phyloP scores from a whole-genome alignment of 2,329 filamentous ascomycete genomes.

The Hysterium pulicare region DNA sequence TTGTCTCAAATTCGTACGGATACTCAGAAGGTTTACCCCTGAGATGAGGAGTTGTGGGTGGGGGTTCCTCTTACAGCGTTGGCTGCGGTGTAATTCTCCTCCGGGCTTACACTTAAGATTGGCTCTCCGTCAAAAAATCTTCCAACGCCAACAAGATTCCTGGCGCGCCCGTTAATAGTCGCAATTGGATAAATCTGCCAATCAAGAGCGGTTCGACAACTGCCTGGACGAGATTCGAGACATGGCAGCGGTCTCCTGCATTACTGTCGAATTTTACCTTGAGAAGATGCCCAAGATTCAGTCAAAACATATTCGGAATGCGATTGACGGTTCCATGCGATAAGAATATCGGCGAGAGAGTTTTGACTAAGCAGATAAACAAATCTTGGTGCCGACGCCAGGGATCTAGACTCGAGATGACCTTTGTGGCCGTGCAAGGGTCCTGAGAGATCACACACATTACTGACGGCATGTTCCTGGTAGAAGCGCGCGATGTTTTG shows the following conservation, averaged over 20 bases:
- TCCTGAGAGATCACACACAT: constrained; percentile 12
- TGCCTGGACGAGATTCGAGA: constrained; percentile 16
- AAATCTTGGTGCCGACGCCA: too few relatives aligned
- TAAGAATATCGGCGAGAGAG: too few relatives aligned
- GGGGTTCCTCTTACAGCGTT: constrained; percentile 9
- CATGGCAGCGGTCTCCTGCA: constrained; percentile 15
- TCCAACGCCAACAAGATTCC: constrained; percentile 10
- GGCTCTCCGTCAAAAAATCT: constrained; percentile 12
- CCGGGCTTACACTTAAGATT: constrained; percentile 28
- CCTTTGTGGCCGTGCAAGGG: constrained; percentile 23
- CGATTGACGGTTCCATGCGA: too few relatives aligned
- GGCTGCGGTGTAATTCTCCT: constrained; percentile 16
- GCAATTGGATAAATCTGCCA: constrained; percentile 15
- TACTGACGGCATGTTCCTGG: constrained; percentile 10
- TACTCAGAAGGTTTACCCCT: constrained; percentile 17
- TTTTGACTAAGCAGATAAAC: too few relatives aligned
- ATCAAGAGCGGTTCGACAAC: constrained; percentile 13
- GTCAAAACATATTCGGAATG: too few relatives aligned
- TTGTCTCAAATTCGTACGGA: constrained; percentile 21
- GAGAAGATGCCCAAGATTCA: too few relatives aligned
- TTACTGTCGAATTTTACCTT: constrained; percentile 8
- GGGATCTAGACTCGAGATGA: constrained; percentile 17
- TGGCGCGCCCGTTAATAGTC: constrained; percentile 18
- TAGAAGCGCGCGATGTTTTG: constrained; percentile 9
- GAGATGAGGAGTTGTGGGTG: constrained; percentile 10